phyloP scores from a whole-genome alignment of 768 basidiomycete genomes.

The Fistulinella prunicolor region DNA sequence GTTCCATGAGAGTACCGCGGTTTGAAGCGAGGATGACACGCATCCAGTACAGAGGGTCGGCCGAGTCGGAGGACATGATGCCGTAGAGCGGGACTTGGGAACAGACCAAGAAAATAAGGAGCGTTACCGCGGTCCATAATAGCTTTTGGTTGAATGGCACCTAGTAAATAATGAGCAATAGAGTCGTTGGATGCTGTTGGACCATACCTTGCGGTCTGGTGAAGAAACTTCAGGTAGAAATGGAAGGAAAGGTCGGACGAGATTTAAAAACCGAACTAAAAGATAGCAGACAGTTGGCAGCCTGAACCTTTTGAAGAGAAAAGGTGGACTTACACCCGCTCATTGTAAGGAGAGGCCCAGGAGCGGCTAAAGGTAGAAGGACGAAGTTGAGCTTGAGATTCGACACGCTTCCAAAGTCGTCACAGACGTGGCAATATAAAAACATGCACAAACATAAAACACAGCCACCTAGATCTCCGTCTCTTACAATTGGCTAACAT shows the following conservation, averaged over 20 bases:
- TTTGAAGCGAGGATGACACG: slow-evolving; percentile 99
- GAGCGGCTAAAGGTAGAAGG: slow-evolving; percentile 21
- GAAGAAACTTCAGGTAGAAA: slow-evolving; percentile 97
- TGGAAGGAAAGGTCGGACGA: slow-evolving; percentile 96
- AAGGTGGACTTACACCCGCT: slow-evolving; percentile 67
- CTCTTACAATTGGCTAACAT: slow-evolving; percentile 30
- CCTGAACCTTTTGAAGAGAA: not conserved
- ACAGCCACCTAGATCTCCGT: slow-evolving; percentile 18
- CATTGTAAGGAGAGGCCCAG: slow-evolving; percentile 47
- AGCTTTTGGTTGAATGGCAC: slow-evolving; percentile 99
- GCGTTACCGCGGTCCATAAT: slow-evolving; percentile 98
- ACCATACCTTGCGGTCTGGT: slow-evolving; percentile 87
- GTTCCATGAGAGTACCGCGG: slow-evolving; percentile 98
- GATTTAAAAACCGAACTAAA: slow-evolving; percentile 89
- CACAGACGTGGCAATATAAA: slow-evolving; percentile 31
- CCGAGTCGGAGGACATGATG: slow-evolving; percentile 99
- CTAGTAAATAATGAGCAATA: slow-evolving; percentile 37
- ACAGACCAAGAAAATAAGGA: slow-evolving; percentile 99
- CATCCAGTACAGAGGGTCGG: slow-evolving; percentile 99
- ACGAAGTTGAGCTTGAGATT: slow-evolving; percentile 20
- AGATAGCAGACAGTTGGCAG: slow-evolving; percentile 3
- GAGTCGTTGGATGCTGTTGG: not conserved
- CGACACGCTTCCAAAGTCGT: slow-evolving; percentile 18
- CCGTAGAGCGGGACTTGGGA: slow-evolving; percentile 99
- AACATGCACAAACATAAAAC: slow-evolving; percentile 26